Percentiles rank a stretch among this genome's conserved stretches.
Evolutionary conservation across 805 yeast genomes (phyloP).

Genomic region (Metschnikowia chrysomelidarum): DNA sequence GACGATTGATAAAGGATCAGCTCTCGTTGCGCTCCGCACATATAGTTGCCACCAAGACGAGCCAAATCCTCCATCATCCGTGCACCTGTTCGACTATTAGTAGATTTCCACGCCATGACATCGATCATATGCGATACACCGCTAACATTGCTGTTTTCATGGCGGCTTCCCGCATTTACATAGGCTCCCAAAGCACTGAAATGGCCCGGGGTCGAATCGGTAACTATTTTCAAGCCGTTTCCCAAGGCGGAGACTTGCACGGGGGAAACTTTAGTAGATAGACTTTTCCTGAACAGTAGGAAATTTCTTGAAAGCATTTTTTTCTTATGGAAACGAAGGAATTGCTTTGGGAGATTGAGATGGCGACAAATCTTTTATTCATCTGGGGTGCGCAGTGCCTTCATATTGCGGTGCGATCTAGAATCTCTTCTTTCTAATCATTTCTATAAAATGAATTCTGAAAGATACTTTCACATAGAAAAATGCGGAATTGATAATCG

Average conservation of each 20-base stretch:
- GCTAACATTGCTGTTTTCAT: conserved; percentile 53
- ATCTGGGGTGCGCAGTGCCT: neutral
- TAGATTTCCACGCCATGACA: conserved; percentile 79
- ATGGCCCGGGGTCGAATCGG: conserved; percentile 85
- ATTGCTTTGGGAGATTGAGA: no score
- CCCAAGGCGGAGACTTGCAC: conserved; percentile 43
- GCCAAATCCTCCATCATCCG: conserved; percentile 77
- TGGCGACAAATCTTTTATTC: no score
- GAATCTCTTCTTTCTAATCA: no score
- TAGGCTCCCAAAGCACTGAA: conserved; percentile 89
- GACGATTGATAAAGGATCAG: conserved; percentile 92
- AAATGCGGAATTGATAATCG: no score
- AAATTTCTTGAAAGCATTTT: conserved; percentile 2
- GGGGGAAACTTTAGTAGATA: neutral
- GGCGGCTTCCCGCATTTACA: conserved; percentile 87
- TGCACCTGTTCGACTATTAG: conserved; percentile 53
- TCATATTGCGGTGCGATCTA: neutral
- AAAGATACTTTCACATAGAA: no score
- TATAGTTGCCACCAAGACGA: conserved; percentile 87
- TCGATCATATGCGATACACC: conserved; percentile 87
- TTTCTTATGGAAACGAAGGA: neutral
- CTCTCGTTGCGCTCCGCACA: conserved; percentile 90
- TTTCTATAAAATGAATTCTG: no score
- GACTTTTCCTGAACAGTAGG: neutral
- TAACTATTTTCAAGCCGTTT: conserved; percentile 81